Base-by-base conservation (phyloP, 768 basidiomycete genomes). In the Dioszegia aurantiaca region DNA sequence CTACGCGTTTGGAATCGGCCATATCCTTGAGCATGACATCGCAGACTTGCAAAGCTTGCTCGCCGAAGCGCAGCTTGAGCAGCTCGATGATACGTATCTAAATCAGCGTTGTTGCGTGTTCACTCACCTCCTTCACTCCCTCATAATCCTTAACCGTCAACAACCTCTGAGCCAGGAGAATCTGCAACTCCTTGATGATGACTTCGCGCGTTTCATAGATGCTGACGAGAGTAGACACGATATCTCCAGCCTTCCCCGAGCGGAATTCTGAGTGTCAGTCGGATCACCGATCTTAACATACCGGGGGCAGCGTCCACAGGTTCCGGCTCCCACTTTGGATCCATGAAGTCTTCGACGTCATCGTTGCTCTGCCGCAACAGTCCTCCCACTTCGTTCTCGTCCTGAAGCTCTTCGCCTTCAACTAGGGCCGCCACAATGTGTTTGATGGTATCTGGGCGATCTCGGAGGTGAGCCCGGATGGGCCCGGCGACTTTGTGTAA, bases 1-100 rank as follows among this genome's bases (percentile, higher is more conserved):
- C 89, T 47, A 87, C 88, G 31, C 90, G 83, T 68, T 85, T 87
- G 39, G 94, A 95, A 75, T 98, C 92, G 2, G 90, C 87, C 85
- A 98, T 88, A 74, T 99, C 95, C 70, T 86, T 89, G 71, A 98
- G 79, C 95, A 99, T 98, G 55, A 99, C 92, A 73, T 98, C 94
- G 80, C 93, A 97, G 4, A 91, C 88, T 74, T 95, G 91, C 56
- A 99, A 77, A 2, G 91, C 86, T 0, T 86, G 82, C 68, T 98
- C 95, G 21, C 95, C 95, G 68, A 99, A 99, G 2, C 95, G 87
- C 55, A 93, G 83, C 79, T 98, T 98, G 60, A 99, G 79, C 41
- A 93, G 89, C 75, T 95, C 93, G 59, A 98, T 85, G 68, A 90
- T 95, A 23, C 87, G 83, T 19, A 93, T 85, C 91, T 98, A 67